These are phyloP conservation scores for Shiraia sp. DNA, from an alignment of 2,329 filamentous ascomycete species.

Conservation along the genomic window DNA sequence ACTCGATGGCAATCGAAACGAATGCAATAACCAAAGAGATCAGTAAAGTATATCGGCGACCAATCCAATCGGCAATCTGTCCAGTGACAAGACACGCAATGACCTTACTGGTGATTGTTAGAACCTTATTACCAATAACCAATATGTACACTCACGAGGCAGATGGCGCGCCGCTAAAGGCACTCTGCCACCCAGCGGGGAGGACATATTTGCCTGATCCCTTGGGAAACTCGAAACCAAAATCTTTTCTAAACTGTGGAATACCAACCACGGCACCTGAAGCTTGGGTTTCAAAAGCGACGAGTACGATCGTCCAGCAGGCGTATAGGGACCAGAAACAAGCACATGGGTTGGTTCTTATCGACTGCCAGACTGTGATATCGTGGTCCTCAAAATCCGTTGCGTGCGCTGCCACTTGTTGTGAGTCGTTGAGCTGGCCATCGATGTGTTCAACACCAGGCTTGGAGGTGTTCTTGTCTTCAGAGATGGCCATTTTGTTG, in stretches of 20 bases:
- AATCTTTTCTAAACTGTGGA: constrained; percentile 50
- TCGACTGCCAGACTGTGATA: constrained; percentile 9
- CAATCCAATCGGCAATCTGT: constrained; percentile 40
- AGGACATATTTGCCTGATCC: constrained; percentile 45
- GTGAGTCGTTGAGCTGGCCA: constrained; percentile 1
- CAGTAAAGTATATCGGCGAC: constrained; percentile 37
- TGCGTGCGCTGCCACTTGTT: constrained; percentile 5
- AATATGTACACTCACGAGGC: constrained; percentile 30
- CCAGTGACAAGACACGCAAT: constrained; percentile 36
- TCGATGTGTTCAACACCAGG: constrained; percentile 1
- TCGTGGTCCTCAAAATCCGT: constrained; percentile 12
- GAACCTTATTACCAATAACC: not conserved
- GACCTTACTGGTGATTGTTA: constrained; percentile 11
- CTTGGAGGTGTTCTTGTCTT: too few species aligned
- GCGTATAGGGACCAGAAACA: constrained; percentile 44
- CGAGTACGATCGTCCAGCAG: constrained; percentile 44
- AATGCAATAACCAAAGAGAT: constrained; percentile 42
- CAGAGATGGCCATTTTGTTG: not conserved
- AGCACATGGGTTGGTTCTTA: constrained; percentile 18
- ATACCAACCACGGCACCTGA: constrained; percentile 46
- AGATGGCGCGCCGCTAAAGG: constrained; percentile 47
- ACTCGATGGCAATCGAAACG: constrained; percentile 45
- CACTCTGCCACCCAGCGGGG: constrained; percentile 48
- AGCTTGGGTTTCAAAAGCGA: constrained; percentile 48
- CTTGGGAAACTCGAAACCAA: constrained; percentile 37